Evolutionary conservation across 768 basidiomycete genomes (phyloP).

Genomic region (Russula foetens): DNA sequence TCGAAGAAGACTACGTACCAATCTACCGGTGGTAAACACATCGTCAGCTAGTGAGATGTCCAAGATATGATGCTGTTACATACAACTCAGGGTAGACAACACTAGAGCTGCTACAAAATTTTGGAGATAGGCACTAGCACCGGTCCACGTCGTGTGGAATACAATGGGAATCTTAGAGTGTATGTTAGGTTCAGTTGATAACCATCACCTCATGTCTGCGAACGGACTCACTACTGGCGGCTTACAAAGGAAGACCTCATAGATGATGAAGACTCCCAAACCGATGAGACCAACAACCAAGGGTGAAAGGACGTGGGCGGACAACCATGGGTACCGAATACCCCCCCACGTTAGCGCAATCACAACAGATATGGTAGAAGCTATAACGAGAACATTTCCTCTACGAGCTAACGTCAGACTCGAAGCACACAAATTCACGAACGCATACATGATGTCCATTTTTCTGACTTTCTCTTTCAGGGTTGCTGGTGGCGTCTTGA

Average conservation of each 20-base stretch:
- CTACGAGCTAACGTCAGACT: constrained; percentile 21
- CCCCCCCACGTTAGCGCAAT: constrained; percentile 39
- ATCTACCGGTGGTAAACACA: constrained; percentile 24
- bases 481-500: constrained; percentile 30
- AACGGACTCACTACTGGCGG: constrained; percentile 29
- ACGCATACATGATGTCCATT: constrained; percentile 35
- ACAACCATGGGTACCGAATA: constrained; percentile 33
- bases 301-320: constrained; percentile 33
- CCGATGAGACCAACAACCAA: constrained; percentile 34
- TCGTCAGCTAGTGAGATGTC: background rate
- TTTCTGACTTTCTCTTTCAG: constrained; percentile 27
- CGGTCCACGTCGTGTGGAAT: constrained; percentile 28
- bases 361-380: constrained; percentile 24
- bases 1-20: constrained; percentile 35
- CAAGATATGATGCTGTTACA: background rate
- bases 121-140: constrained; percentile 29
- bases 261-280: constrained; percentile 29
- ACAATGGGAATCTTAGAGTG: constrained; percentile 27
- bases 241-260: constrained; percentile 30
- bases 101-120: constrained; percentile 25
- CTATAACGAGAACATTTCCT: constrained; percentile 30
- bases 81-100: constrained; percentile 17
- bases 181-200: background rate
- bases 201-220: too few relatives aligned
- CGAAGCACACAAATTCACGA: background rate